Conservation (phyloP, 257 asterid species). For the Salvia splendens region DNA sequence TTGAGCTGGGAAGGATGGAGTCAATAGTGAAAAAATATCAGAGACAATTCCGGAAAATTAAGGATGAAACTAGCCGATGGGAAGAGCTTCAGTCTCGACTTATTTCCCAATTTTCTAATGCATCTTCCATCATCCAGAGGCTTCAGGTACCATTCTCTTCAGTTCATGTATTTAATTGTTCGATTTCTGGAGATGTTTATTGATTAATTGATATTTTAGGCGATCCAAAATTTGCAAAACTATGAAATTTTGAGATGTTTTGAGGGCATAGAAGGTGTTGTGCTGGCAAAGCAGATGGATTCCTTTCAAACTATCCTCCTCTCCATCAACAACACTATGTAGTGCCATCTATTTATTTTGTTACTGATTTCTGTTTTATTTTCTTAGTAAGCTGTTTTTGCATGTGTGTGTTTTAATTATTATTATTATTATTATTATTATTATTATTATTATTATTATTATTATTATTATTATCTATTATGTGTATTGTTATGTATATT, state of each 20-base stretch:
- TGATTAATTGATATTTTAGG: constrained; percentile 37
- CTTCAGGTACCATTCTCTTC: constrained; percentile 51
- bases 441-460: too few relatives aligned
- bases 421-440: too few relatives aligned
- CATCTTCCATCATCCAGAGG: constrained; percentile 71
- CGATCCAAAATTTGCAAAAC: constrained; percentile 50
- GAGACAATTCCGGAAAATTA: constrained; percentile 61
- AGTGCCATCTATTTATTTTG: neutral
- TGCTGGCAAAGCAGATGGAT: constrained; percentile 68
- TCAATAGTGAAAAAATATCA: constrained; percentile 60
- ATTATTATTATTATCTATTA: too few relatives aligned
- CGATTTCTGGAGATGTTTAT: neutral
- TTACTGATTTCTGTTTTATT: neutral
- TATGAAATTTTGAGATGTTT: constrained; percentile 59
- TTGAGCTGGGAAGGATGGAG: constrained; percentile 44
- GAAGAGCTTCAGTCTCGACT: constrained; percentile 67
- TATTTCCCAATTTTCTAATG: constrained; percentile 59
- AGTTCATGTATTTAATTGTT: neutral
- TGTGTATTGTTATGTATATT: too few relatives aligned
- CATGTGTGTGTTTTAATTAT: neutral
- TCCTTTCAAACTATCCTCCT: constrained; percentile 54
- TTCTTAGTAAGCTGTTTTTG: neutral
- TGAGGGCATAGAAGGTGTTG: constrained; percentile 56
- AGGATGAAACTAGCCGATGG: constrained; percentile 69
- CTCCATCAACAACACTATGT: constrained; percentile 64